Base-by-base conservation (phyloP, 495 filamentous ascomycete genomes). In the Hypoxylon cercidicola region DNA sequence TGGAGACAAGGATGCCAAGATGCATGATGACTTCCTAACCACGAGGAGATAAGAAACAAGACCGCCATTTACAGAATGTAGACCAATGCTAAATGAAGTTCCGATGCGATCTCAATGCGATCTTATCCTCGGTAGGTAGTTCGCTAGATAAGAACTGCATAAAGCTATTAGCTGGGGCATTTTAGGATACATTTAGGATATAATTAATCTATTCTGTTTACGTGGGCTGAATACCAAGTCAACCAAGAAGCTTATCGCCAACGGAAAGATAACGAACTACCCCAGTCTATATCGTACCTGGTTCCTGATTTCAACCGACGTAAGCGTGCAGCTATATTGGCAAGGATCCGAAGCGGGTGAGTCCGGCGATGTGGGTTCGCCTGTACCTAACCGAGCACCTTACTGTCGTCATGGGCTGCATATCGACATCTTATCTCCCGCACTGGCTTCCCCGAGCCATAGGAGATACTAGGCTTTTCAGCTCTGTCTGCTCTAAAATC, bases 1-100 rank as follows among this genome's bases (percentile, higher is more conserved):
- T 45, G 43, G 43, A 28, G 25, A 45, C 43, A 1, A 23, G 43
- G 43, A 45, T 45, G 43, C 43, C 43, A 45, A 45, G 43, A 45
- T 13, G 43, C 18, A 23, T 11, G 43, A 45, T 23, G 6, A 23
- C 19, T 8, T 21, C 18, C 43, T 45, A 21, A 4, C 7, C 15
- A 41, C n/a, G 12, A 16, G n/a, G n/a, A 41, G 39, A 41, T 41
- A 41, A 41, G 39, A 13, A 37, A 41, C 15, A 41, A 41, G 2
- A 41, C 15, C 2, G 8, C 19, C 18, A 23, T 20, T 21, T 45
- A 21, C 43, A 23, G 43, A 9, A 23, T 45, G 6, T 16, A 16
- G 16, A 41, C n/a, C 13, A n/a, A 16, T 13, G 3, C 12, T 41
- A 41, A 4, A 13, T 16, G 3, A 41, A 16, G 13, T 16, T 16